Conservation (phyloP, 352 stramenopile genomes). For the Phytophthora chlamydospora region DNA sequence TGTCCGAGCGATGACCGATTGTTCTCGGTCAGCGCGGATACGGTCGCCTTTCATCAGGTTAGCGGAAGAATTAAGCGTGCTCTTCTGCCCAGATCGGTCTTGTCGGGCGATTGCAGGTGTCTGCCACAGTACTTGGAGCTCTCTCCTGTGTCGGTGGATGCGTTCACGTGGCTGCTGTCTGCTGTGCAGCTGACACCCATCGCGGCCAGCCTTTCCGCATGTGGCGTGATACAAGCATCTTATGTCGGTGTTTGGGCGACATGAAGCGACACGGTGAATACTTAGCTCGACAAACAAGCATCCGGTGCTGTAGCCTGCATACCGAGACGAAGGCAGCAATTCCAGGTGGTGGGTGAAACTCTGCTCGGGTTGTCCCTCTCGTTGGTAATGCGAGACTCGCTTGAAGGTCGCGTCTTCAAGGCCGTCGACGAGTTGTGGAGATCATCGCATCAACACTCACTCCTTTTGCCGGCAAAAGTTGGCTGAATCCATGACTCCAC, state of each 20-base stretch:
- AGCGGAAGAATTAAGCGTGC: slow-evolving; percentile 13
- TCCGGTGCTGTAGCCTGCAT: neutral
- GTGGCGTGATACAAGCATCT: neutral
- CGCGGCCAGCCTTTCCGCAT: neutral
- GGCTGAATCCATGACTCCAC: too few species aligned
- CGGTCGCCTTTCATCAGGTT: slow-evolving; percentile 20
- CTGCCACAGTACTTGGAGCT: too few species aligned
- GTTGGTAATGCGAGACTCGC: slow-evolving; percentile 10
- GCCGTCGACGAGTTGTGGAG: slow-evolving; percentile 6
- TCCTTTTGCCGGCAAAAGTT: too few species aligned
- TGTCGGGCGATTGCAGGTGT: neutral
- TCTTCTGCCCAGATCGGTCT: slow-evolving; percentile 17
- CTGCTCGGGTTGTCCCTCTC: neutral
- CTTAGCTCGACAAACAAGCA: neutral
- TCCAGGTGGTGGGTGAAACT: slow-evolving; percentile 7
- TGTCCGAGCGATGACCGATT: slow-evolving; percentile 14
- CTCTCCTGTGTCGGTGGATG: neutral
- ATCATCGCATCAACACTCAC: too few species aligned
- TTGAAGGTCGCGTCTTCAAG: slow-evolving; percentile 20
- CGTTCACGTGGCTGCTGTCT: neutral
- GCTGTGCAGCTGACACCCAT: too few species aligned
- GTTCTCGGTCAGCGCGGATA: neutral
- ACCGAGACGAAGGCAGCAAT: slow-evolving; percentile 1
- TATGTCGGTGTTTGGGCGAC: slow-evolving; percentile 13
- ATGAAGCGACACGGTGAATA: slow-evolving; percentile 8